Base-by-base conservation (phyloP, 768 basidiomycete species). In the Agaricus blazei region DNA sequence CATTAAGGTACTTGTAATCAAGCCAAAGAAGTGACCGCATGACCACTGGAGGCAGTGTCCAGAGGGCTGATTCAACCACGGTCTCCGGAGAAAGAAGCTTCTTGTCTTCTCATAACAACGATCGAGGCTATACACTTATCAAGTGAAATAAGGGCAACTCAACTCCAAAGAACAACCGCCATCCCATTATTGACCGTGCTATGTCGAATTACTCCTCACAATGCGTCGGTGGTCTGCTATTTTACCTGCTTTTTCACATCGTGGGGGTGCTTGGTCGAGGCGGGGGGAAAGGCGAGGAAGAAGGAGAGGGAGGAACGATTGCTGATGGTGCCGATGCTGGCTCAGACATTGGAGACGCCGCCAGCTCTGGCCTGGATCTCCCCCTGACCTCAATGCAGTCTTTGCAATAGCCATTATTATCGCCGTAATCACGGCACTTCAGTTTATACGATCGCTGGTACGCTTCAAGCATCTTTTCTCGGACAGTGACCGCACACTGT, bases 391-490 rank as follows among this genome's bases (percentile, higher is more conserved):
- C 28, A 11, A 37, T 3, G 50, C 50, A 15, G 37, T 28, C 5
- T 51, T 51, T 24, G 50, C 50, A 7, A 2, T 51, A 2, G n/a
- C 38, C 9, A 42, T 51, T 6, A 27, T 51, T 26, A 51, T 51
- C 4, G 9, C 24, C 19, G 28, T 51, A 14, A 8, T 51, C 50
- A 51, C 50, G 5, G 9, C 28, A 6, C 41, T 23, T 7, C 50
- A 51, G 28, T 4, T 41, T 9, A 14, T 12, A n/a, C 36, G 37
- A 7, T 37, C 50, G 3, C 24, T 28, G 11, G 23, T 1, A 12
- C 45, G 54, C 27, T 26, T 49, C 14, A 55, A 48, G 34, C 48
- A 27, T 12, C 46, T 28, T n/a, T 24, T 55, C 19, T 47, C 54
- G 12, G 37, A 27, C 11, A 47, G 40, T 19, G 29, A 27, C 1